Conservation (phyloP, 1,284 basidiomycete species). For the Microbotryum saponariae region DNA sequence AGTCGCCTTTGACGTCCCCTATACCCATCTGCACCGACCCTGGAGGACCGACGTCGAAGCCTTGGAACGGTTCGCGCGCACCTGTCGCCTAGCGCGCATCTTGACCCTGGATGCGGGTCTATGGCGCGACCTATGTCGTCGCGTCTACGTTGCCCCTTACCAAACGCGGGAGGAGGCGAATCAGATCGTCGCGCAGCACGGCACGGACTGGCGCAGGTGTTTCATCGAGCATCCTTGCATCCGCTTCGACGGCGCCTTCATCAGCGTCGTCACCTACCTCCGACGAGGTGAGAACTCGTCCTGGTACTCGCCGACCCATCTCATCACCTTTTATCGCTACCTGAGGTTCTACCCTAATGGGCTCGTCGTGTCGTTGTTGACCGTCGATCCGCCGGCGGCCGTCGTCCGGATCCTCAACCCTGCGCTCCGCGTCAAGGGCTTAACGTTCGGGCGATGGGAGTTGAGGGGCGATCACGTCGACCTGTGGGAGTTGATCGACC, state of each 20-base stretch:
- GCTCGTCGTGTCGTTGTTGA: slow-evolving; percentile 33
- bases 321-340: slow-evolving; percentile 36
- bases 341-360: slow-evolving; percentile 28
- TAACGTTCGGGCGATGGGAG: slow-evolving; percentile 27
- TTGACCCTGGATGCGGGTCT: slow-evolving; percentile 26
- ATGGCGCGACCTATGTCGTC: slow-evolving; percentile 20
- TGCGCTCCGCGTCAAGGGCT: slow-evolving; percentile 21
- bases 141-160: slow-evolving; percentile 28
- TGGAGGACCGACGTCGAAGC: slow-evolving; percentile 30
- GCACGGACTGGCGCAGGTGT: slow-evolving; percentile 32
- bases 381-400: slow-evolving; percentile 29
- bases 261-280: slow-evolving; percentile 35
- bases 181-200: slow-evolving; percentile 21
- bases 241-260: slow-evolving; percentile 34
- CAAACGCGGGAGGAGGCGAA: slow-evolving; percentile 22
- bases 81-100: slow-evolving; percentile 22
- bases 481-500: slow-evolving; percentile 31
- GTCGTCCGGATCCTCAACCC: slow-evolving; percentile 31
- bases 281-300: slow-evolving; percentile 32
- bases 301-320: slow-evolving; percentile 31
- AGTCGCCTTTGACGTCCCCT: not conserved
- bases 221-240: slow-evolving; percentile 37
- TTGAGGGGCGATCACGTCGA: slow-evolving; percentile 26
- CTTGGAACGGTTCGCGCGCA: slow-evolving; percentile 25
- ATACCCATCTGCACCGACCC: not conserved